Percentiles rank a stretch among this genome's conserved stretches.
phyloP scores from a whole-genome alignment of 1,139 yeast genomes.

The Suhomyces bolitotheri region DNA sequence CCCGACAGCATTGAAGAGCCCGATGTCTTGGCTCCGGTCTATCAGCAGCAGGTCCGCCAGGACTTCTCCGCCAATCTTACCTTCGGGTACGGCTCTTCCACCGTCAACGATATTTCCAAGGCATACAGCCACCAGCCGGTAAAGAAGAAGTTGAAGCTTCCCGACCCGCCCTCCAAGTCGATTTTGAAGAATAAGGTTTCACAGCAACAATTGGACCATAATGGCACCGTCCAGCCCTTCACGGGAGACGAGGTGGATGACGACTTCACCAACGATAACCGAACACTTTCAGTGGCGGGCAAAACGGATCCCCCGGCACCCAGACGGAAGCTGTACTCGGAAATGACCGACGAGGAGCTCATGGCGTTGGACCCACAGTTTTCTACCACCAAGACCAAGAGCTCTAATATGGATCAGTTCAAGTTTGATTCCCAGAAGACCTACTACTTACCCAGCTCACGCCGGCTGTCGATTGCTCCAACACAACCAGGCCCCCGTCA shows the following conservation, averaged over 20 bases:
- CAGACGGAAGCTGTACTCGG: slow-evolving; percentile 57
- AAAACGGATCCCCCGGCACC: slow-evolving; percentile 9
- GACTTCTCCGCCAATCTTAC: slow-evolving; percentile 8
- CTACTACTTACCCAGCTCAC: slow-evolving; percentile 30
- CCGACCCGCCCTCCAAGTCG: slow-evolving; percentile 41
- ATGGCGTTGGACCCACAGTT: slow-evolving; percentile 61
- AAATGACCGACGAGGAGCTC: slow-evolving; percentile 65
- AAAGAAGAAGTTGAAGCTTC: slow-evolving; percentile 21
- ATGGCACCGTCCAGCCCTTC: background rate
- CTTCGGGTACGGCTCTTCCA: slow-evolving; percentile 18
- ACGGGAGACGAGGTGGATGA: slow-evolving; percentile 15
- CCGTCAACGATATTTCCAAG: slow-evolving; percentile 19
- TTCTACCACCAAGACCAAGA: slow-evolving; percentile 31
- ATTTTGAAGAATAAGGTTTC: slow-evolving; percentile 43
- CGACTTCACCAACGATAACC: slow-evolving; percentile 15
- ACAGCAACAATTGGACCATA: slow-evolving; percentile 22
- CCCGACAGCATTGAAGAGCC: slow-evolving; percentile 23
- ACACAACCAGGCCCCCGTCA: slow-evolving; percentile 12
- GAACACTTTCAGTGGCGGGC: slow-evolving; percentile 19
- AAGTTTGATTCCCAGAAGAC: slow-evolving; percentile 44
- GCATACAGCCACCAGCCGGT: slow-evolving; percentile 16
- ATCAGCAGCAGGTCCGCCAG: slow-evolving; percentile 1
- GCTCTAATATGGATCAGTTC: slow-evolving; percentile 36
- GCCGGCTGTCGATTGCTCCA: slow-evolving; percentile 7
- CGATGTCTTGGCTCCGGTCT: slow-evolving; percentile 9